A percentile compares a stretch with the other conserved stretches of the same genome.
phyloP scores from a whole-genome alignment of 2,329 filamentous ascomycete genomes.

The Exophiala bonariae region DNA sequence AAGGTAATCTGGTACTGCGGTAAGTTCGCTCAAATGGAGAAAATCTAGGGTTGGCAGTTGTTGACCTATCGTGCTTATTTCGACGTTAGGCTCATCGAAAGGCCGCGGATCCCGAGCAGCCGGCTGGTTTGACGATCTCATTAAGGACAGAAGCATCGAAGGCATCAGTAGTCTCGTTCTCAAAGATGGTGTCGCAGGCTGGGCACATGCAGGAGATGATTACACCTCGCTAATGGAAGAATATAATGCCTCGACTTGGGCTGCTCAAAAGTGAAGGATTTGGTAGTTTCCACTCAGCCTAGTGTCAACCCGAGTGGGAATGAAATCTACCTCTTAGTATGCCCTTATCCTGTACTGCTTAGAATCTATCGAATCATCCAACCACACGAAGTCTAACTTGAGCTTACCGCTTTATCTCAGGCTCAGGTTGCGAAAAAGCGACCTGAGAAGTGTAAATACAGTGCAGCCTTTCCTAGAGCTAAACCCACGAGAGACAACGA shows the following conservation, averaged over 20 bases:
- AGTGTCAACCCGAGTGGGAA: not conserved
- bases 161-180: conserved; percentile 28
- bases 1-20: conserved; percentile 45
- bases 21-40: conserved; percentile 26
- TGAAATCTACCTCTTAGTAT: not conserved
- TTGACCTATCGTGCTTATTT: not conserved
- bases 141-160: conserved; percentile 37
- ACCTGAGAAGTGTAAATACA: too few relatives aligned
- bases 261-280: conserved; percentile 7
- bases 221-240: conserved; percentile 33
- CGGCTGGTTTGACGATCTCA: conserved; percentile 57
- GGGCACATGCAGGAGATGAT: conserved; percentile 31
- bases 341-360: too few relatives aligned
- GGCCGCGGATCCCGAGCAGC: conserved; percentile 57
- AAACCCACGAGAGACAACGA: conserved; percentile 2
- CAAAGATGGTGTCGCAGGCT: conserved; percentile 33
- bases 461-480: conserved; percentile 1
- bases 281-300: not conserved
- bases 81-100: conserved; percentile 50
- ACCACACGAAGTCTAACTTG: too few relatives aligned
- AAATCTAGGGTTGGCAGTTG: not conserved
- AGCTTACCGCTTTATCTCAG: too few relatives aligned
- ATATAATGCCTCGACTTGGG: conserved; percentile 29
- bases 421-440: too few relatives aligned
- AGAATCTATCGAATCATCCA: conserved; percentile 2